A percentile compares a stretch with the other conserved stretches of the same genome.
Evolutionary conservation across 2,329 filamentous ascomycete genomes (phyloP).

Genomic region (Didymella exigua): DNA sequence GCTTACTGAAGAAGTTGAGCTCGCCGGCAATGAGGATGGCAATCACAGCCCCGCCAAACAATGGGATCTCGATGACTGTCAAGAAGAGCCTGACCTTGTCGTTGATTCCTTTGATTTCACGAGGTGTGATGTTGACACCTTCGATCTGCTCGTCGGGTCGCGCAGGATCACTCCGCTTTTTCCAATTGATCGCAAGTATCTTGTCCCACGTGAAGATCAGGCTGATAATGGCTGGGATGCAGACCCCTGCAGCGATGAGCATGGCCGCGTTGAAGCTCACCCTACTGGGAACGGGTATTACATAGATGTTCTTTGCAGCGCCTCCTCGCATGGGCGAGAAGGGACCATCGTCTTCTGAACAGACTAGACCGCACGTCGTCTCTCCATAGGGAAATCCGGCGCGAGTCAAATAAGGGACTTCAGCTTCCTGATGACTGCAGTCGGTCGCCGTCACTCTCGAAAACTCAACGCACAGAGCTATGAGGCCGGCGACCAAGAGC

Average conservation of each 20-base stretch:
- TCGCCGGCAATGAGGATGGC: slow-evolving; percentile 67
- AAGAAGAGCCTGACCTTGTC: slow-evolving; percentile 45
- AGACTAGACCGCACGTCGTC: slow-evolving; percentile 55
- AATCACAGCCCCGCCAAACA: slow-evolving; percentile 64
- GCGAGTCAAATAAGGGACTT: slow-evolving; percentile 47
- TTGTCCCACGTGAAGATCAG: slow-evolving; percentile 68
- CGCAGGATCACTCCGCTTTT: slow-evolving; percentile 48
- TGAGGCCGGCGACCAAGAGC: slow-evolving; percentile 63
- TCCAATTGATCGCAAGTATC: slow-evolving; percentile 68
- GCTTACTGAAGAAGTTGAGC: slow-evolving; percentile 65
- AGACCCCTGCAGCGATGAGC: slow-evolving; percentile 67
- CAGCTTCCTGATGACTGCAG: slow-evolving; percentile 53
- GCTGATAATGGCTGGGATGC: slow-evolving; percentile 67
- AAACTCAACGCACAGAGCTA: slow-evolving; percentile 69
- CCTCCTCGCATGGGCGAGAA: slow-evolving; percentile 61
- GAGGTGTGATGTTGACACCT: slow-evolving; percentile 61
- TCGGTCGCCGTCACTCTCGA: slow-evolving; percentile 57
- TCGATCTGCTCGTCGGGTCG: slow-evolving; percentile 52
- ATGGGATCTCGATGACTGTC: slow-evolving; percentile 59
- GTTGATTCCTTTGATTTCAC: slow-evolving; percentile 55
- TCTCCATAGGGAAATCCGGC: slow-evolving; percentile 55
- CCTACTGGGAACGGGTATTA: slow-evolving; percentile 62
- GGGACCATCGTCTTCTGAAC: slow-evolving; percentile 55
- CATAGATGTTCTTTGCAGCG: slow-evolving; percentile 65
- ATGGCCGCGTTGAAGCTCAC: slow-evolving; percentile 66